A percentile compares a stretch with the other conserved stretches of the same genome.
These are phyloP conservation scores for Sugiyamaella chiloensis DNA, from an alignment of 805 yeast genomes.

Conservation along the genomic window DNA sequence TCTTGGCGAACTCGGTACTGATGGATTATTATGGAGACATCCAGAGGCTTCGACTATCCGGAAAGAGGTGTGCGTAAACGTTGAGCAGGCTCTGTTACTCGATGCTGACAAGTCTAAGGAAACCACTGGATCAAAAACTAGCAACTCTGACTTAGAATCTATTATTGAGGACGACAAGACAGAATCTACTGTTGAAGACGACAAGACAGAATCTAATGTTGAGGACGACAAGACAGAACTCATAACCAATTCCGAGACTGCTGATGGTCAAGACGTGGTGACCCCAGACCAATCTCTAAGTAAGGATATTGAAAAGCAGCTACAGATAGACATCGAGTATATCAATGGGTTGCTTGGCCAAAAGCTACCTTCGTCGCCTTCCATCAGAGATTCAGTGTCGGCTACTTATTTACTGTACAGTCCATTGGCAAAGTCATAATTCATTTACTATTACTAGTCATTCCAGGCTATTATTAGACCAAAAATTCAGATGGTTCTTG, in stretches of 20 bases:
- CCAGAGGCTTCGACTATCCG: neutral
- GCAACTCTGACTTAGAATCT: neutral
- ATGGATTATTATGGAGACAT: slow-evolving; percentile 2
- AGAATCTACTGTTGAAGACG: neutral
- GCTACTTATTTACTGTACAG: neutral
- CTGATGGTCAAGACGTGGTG: neutral
- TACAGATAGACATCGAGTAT: neutral
- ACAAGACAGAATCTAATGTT: neutral
- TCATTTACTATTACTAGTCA: slow-evolving; percentile 1
- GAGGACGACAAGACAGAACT: neutral
- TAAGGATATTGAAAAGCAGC: neutral
- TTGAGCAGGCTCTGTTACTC: neutral
- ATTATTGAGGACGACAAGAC: neutral
- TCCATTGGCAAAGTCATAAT: slow-evolving; percentile 1
- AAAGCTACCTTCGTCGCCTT: neutral
- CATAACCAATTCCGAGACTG: neutral
- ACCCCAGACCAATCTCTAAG: neutral
- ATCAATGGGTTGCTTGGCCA: neutral
- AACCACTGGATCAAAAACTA: neutral
- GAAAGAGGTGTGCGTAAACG: neutral
- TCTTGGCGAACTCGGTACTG: neutral
- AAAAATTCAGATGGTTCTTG: neutral
- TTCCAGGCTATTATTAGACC: neutral
- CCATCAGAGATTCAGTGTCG: neutral
- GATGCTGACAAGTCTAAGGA: neutral